phyloP scores from a whole-genome alignment of 495 filamentous ascomycete genomes.

The Lepraria neglecta region DNA sequence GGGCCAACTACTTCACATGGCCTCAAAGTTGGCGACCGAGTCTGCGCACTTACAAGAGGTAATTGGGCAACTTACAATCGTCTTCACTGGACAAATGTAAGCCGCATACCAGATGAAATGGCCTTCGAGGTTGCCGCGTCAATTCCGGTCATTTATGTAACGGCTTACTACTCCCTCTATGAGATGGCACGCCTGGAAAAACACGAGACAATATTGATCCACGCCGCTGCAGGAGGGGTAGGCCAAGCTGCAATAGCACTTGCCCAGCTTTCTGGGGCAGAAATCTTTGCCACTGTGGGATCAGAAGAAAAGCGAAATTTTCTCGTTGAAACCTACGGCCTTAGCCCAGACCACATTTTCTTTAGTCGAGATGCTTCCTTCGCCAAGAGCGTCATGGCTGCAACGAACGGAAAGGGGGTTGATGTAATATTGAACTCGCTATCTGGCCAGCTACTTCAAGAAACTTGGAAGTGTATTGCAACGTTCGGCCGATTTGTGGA shows the following conservation, averaged over 20 bases:
- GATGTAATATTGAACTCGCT: constrained; percentile 45
- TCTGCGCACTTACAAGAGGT: neutral
- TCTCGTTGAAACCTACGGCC: constrained; percentile 34
- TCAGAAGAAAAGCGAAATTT: constrained; percentile 38
- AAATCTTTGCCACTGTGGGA: constrained; percentile 53
- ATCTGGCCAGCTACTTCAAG: constrained; percentile 33
- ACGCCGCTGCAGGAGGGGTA: constrained; percentile 39
- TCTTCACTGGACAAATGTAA: constrained; percentile 44
- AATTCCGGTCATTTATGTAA: constrained; percentile 31
- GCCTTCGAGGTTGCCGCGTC: too few species aligned
- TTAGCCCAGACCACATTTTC: constrained; percentile 43
- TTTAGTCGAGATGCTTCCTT: constrained; percentile 44
- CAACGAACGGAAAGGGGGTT: constrained; percentile 41
- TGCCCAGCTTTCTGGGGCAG: constrained; percentile 36
- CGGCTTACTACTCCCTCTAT: too few species aligned
- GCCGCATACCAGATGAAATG: too few species aligned
- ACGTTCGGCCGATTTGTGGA: constrained; percentile 47
- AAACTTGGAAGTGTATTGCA: constrained; percentile 39
- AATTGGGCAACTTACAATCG: constrained; percentile 17
- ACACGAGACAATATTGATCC: constrained; percentile 42
- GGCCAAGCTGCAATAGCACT: constrained; percentile 40
- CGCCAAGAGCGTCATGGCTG: constrained; percentile 15
- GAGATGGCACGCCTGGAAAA: too few species aligned
- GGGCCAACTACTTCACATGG: constrained; percentile 10
- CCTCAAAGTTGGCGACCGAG: too few species aligned